Base-by-base conservation (phyloP, 768 basidiomycete species). In the Scleroderma citrinum region DNA sequence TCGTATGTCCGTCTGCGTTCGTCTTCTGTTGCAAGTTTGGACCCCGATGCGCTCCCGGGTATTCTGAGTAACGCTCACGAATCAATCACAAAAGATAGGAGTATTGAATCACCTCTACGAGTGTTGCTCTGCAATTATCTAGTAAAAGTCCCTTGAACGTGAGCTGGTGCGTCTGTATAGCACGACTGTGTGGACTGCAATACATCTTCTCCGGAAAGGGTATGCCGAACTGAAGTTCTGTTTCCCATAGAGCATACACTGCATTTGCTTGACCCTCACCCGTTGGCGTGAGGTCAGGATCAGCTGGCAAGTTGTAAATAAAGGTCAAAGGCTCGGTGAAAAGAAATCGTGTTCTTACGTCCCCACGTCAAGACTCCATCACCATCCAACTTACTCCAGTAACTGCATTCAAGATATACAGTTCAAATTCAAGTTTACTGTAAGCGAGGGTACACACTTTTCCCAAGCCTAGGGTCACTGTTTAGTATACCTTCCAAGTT, bases 291-390 rank as follows among this genome's bases (percentile, higher is more conserved):
- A 89, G 74, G 24, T 76, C 67, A 7, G 86, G 77, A 59, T 88
- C 85, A 23, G 86, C 83, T 83, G 53, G 20, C 45, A 10, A 24
- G 38, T 39, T 29, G 14, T 14, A 19, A 38, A 50, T n/a, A 29
- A n/a, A 26, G 21, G 5, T 26, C 13, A 8, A 26, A 14, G 5
- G 14, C 14, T 29, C 10, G 3, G 14, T 12, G n/a, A 10, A 42
- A 14, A 8, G 44, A 10, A 43, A 43, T 31, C 24, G 5, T 26
- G 29, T 35, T 76, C 84, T 55, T 57, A 85, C 84, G 87, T 21
- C 88, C 88, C 87, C 87, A 91, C 1, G 66, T 66, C 4, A 87
- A 64, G 46, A 84, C 76, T 13, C 69, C 82, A 53, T 91, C 83
- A 0, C 81, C 82, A 43, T 83, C 65, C 7, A 81, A 59, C 56